Conservation (phyloP, 768 basidiomycete species). For the Termitomyces eurrhizus region DNA sequence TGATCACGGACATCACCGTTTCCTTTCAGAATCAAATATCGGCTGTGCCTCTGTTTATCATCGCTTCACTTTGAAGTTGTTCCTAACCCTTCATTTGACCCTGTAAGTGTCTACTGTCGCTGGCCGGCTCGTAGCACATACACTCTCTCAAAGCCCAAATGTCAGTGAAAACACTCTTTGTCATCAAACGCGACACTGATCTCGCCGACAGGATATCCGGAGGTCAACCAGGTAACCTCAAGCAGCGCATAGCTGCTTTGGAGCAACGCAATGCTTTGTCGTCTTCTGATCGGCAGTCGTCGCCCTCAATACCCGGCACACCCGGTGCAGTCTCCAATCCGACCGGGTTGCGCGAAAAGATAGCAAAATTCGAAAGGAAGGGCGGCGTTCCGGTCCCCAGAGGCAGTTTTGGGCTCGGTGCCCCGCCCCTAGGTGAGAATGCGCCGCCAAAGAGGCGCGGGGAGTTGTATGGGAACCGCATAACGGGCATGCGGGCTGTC, state of each 20-base stretch:
- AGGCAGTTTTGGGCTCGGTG: conserved; percentile 67
- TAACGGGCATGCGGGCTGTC: conserved; percentile 39
- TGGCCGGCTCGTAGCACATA: conserved; percentile 22
- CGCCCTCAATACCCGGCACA: conserved; percentile 19
- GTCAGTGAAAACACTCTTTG: conserved; percentile 11
- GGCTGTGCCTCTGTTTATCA: conserved; percentile 1
- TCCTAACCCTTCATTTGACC: conserved; percentile 11
- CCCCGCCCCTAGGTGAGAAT: conserved; percentile 49
- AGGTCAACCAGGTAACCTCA: conserved; percentile 51
- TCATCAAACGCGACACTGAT: conserved; percentile 4
- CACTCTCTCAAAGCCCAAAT: conserved; percentile 12
- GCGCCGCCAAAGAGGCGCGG: conserved; percentile 48
- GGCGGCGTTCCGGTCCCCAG: conserved; percentile 75
- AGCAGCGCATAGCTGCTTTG: conserved; percentile 80
- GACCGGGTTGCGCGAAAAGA: conserved; percentile 54
- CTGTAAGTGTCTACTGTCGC: conserved; percentile 19
- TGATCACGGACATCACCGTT: conserved; percentile 15
- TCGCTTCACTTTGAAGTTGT: background rate
- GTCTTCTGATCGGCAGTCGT: conserved; percentile 18
- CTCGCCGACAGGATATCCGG: conserved; percentile 21
- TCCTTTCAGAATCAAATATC: conserved; percentile 16
- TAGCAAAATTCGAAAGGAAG: conserved; percentile 76
- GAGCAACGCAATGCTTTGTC: conserved; percentile 51
- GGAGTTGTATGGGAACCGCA: conserved; percentile 74
- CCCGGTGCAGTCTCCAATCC: conserved; percentile 20